phyloP scores from a whole-genome alignment of 352 stramenopile genomes.

The Phytophthora tubulina region DNA sequence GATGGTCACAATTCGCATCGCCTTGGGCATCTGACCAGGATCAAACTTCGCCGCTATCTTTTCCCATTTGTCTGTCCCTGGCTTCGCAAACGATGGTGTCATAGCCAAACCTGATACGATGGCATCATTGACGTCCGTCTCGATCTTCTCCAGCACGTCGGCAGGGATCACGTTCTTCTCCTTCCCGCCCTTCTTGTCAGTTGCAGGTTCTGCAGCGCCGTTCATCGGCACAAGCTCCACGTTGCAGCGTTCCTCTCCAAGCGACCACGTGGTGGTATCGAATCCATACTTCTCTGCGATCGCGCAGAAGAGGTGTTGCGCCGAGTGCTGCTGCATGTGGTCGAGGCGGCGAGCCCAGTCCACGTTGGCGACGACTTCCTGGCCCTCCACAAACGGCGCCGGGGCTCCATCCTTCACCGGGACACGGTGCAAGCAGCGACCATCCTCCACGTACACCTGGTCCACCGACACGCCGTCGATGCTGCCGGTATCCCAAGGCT shows the following conservation, averaged over 20 bases:
- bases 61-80: conserved; percentile 65
- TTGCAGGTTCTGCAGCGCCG: neutral
- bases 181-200: conserved; percentile 43
- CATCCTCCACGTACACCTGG: conserved; percentile 72
- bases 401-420: conserved; percentile 26
- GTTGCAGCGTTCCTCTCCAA: conserved; percentile 78
- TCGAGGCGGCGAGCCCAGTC: conserved; percentile 86
- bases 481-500: conserved; percentile 84
- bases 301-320: conserved; percentile 89
- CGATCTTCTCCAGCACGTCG: conserved; percentile 63
- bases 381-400: conserved; percentile 51
- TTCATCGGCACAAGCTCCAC: conserved; percentile 76
- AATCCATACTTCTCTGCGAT: conserved; percentile 79
- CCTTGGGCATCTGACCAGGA: conserved; percentile 61
- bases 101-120: conserved; percentile 74
- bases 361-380: conserved; percentile 64
- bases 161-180: conserved; percentile 52
- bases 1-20: conserved; percentile 87
- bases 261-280: conserved; percentile 85
- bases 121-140: conserved; percentile 78
- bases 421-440: conserved; percentile 72
- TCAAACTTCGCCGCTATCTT: conserved; percentile 72
- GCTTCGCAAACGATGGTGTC: conserved; percentile 60
- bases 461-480: conserved; percentile 61
- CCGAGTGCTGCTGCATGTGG: conserved; percentile 93